phyloP scores from a whole-genome alignment of 2,329 filamentous ascomycete species.

The Monosporascus ibericus region DNA sequence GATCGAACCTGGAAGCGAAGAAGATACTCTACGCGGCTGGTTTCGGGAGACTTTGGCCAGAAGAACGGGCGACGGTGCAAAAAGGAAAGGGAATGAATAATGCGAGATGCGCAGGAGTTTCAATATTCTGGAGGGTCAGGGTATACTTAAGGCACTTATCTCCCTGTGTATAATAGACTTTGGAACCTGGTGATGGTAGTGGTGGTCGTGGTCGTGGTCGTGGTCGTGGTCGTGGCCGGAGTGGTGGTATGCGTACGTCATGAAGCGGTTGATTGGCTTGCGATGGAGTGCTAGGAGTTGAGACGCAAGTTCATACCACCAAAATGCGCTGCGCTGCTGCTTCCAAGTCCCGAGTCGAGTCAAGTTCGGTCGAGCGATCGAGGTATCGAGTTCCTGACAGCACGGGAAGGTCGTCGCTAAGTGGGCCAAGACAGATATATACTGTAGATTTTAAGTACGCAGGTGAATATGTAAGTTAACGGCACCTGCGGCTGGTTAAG shows the following conservation, averaged over 20 bases:
- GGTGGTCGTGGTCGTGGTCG: no score
- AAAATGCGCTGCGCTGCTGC: not conserved
- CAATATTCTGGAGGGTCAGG: no score
- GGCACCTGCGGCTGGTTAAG: no score
- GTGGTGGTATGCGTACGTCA: not conserved
- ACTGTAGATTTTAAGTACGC: not conserved
- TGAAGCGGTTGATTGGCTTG: not conserved
- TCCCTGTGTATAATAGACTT: no score
- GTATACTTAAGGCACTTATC: no score
- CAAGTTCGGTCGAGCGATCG: not conserved
- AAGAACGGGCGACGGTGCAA: not conserved
- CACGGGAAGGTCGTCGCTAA: constrained; percentile 3
- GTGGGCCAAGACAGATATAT: constrained; percentile 1
- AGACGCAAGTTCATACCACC: not conserved
- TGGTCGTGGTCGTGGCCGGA: not conserved
- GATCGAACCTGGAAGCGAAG: not conserved
- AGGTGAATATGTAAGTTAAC: no score
- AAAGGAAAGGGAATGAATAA: not conserved
- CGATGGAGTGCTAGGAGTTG: not conserved
- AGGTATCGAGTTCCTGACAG: constrained; percentile 6
- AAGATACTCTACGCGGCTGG: not conserved
- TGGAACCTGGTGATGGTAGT: no score
- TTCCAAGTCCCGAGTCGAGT: not conserved
- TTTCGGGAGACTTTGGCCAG: not conserved
- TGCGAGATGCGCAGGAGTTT: not conserved